Evolutionary conservation across 257 asterid species (phyloP).

Genomic region (Cordia subcordata): DNA sequence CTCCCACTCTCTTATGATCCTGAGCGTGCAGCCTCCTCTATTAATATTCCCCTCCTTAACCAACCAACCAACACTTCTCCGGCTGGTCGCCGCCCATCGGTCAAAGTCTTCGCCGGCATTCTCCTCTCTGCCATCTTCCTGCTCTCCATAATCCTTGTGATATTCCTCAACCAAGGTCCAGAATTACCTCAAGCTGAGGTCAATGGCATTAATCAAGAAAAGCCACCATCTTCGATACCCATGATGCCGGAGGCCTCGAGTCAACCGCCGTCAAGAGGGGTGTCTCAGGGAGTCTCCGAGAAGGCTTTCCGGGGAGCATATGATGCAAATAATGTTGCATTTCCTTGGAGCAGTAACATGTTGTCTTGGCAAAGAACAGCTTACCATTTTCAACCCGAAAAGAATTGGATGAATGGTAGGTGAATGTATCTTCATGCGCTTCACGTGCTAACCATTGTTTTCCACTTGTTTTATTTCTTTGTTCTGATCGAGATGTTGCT

Average conservation of each 20-base stretch:
- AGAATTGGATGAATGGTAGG: conserved; percentile 83
- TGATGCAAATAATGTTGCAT: conserved; percentile 27
- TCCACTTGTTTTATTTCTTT: no score
- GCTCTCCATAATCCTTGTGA: conserved; percentile 21
- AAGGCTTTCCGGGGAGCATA: conserved; percentile 46
- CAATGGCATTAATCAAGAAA: conserved; percentile 3
- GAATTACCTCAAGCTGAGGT: conserved; percentile 15
- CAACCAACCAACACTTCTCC: conserved; percentile 19
- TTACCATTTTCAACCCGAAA: conserved; percentile 73
- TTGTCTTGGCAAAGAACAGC: conserved; percentile 79
- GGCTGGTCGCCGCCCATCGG: conserved; percentile 17
- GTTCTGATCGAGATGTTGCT: background rate
- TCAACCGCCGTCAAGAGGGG: conserved; percentile 57
- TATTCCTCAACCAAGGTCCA: conserved; percentile 16
- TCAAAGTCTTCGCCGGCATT: conserved; percentile 32
- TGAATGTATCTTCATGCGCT: background rate
- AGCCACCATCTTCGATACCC: conserved; percentile 1
- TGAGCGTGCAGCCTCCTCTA: conserved; percentile 29
- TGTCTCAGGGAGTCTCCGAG: conserved; percentile 72
- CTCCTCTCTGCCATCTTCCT: conserved; percentile 34
- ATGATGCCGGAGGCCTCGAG: conserved; percentile 14
- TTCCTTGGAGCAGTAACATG: conserved; percentile 64
- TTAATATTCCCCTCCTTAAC: conserved; percentile 29
- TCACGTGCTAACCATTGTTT: conserved; percentile 1
- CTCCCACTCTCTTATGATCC: conserved; percentile 27